A percentile compares a stretch with the other conserved stretches of the same genome.
Conservation (phyloP, 768 basidiomycete species). For the Russula sp. region DNA sequence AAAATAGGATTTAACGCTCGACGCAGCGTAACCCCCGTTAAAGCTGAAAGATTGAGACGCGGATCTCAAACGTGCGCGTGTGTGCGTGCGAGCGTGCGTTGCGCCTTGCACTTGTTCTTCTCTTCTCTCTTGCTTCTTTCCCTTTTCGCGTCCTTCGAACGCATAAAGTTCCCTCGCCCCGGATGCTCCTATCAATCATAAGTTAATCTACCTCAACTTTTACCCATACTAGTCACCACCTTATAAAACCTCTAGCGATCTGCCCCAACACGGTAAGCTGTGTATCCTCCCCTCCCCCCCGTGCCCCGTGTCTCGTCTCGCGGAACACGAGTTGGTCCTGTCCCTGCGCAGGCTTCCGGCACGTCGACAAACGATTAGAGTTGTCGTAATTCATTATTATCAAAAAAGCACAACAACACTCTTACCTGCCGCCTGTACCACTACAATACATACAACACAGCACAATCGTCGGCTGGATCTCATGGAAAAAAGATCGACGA, state of each 20-base stretch:
- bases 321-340: not conserved
- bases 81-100: not conserved
- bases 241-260: not conserved
- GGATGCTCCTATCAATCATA: conserved; percentile 3
- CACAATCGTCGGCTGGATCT: not conserved
- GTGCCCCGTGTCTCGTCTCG: not conserved
- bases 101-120: not conserved
- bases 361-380: not conserved
- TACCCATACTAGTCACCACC: not conserved
- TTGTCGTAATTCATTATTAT: not conserved
- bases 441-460: not conserved
- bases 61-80: conserved; percentile 6
- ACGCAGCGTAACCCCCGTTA: not conserved
- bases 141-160: not conserved
- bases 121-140: not conserved
- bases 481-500: not conserved
- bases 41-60: not conserved
- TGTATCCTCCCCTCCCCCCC: not conserved
- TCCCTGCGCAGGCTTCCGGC: not conserved
- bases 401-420: not conserved
- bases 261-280: conserved; percentile 8
- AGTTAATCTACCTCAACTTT: conserved; percentile 9
- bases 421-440: not conserved
- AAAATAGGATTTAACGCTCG: not conserved
- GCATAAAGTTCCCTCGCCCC: not conserved